These are phyloP conservation scores for Chamaenerion angustifolium DNA, from an alignment of 345 rosid species.

Conservation along the genomic window DNA sequence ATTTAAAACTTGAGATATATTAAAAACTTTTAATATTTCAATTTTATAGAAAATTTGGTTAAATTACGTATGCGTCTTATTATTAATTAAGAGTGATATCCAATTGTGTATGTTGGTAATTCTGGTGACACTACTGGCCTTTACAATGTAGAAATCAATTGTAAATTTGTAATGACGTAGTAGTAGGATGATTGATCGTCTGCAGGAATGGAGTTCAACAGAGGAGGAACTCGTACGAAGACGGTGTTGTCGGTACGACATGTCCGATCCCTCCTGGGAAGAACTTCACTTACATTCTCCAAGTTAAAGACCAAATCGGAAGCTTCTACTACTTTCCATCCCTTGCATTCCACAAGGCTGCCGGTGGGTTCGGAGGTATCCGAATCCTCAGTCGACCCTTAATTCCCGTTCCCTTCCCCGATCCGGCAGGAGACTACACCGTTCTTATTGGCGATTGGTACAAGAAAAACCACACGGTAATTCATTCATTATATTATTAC, in stretches of 20 bases:
- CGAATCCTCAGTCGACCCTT: slow-evolving; percentile 36
- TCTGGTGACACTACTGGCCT: too few species aligned
- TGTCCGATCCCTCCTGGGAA: slow-evolving; percentile 27
- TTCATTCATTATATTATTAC: too few species aligned
- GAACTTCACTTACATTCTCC: slow-evolving; percentile 27
- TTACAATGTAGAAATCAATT: too few species aligned
- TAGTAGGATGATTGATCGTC: too few species aligned
- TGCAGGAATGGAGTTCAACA: slow-evolving; percentile 35
- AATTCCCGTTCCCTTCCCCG: slow-evolving; percentile 44
- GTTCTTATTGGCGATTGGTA: slow-evolving; percentile 59
- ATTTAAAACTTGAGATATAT: too few species aligned
- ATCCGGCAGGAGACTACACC: slow-evolving; percentile 48
- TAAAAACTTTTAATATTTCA: too few species aligned
- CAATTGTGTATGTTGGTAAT: too few species aligned
- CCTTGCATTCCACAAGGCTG: slow-evolving; percentile 24
- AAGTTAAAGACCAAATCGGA: slow-evolving; percentile 32
- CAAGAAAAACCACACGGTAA: slow-evolving; percentile 24
- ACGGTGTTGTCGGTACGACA: slow-evolving; percentile 36
- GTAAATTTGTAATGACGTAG: too few species aligned
- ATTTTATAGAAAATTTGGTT: too few species aligned
- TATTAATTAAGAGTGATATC: too few species aligned
- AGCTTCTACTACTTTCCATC: slow-evolving; percentile 29
- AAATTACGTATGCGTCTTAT: too few species aligned
- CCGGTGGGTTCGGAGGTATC: slow-evolving; percentile 39
- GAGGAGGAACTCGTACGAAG: slow-evolving; percentile 39